Percentiles rank a stretch among this genome's conserved stretches.
Evolutionary conservation across 1,284 basidiomycete species (phyloP).

Genomic region (Coniophora puteana): DNA sequence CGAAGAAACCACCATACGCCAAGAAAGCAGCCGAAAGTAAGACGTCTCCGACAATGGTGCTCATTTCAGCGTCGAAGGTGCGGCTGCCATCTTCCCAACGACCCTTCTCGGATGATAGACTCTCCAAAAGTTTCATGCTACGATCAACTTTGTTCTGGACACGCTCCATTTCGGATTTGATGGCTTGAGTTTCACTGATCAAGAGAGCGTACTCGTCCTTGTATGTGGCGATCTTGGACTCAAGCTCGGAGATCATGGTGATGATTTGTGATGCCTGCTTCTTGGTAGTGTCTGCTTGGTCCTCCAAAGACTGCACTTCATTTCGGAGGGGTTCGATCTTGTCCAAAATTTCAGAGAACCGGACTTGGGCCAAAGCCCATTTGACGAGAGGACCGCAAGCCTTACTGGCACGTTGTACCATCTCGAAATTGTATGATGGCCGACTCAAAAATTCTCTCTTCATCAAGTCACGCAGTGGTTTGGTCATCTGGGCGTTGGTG

Average conservation of each 20-base stretch:
- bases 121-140: slow-evolving; percentile 93
- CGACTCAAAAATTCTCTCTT: slow-evolving; percentile 91
- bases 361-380: slow-evolving; percentile 97
- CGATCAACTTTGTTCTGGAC: slow-evolving; percentile 97
- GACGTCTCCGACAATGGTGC: slow-evolving; percentile 97
- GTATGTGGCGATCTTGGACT: slow-evolving; percentile 90
- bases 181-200: slow-evolving; percentile 96
- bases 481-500: slow-evolving; percentile 89
- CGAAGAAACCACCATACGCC: slow-evolving; percentile 98
- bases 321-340: slow-evolving; percentile 95
- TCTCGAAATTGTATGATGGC: slow-evolving; percentile 94
- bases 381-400: slow-evolving; percentile 98
- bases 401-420: slow-evolving; percentile 91
- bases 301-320: slow-evolving; percentile 92
- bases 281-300: slow-evolving; percentile 90
- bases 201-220: slow-evolving; percentile 98
- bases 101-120: slow-evolving; percentile 90
- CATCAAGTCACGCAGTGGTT: slow-evolving; percentile 87
- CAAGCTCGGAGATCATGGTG: slow-evolving; percentile 90
- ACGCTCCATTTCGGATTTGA: slow-evolving; percentile 97
- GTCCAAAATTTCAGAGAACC: slow-evolving; percentile 97
- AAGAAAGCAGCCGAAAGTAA: slow-evolving; percentile 95
- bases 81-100: slow-evolving; percentile 96
- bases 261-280: slow-evolving; percentile 89
- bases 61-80: slow-evolving; percentile 98